These are phyloP conservation scores for Geotrichum siamense DNA, from an alignment of 1,139 yeast genomes.

Conservation along the genomic window DNA sequence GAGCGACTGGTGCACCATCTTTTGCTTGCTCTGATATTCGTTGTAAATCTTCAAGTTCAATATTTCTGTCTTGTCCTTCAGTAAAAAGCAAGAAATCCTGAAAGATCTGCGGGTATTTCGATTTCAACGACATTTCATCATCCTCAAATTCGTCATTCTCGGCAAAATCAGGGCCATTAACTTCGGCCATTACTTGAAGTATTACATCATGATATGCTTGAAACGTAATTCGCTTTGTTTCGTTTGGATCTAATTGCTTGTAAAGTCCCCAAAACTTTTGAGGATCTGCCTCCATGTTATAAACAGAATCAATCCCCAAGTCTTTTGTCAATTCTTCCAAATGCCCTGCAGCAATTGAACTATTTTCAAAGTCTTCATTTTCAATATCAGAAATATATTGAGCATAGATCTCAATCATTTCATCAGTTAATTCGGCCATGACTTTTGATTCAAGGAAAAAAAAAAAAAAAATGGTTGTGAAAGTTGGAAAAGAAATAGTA, in stretches of 20 bases:
- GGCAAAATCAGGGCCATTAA: not conserved
- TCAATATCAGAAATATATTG: not conserved
- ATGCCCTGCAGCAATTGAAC: not conserved
- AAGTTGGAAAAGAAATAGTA: too few species aligned
- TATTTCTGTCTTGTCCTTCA: conserved; percentile 13
- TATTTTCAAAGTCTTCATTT: not conserved
- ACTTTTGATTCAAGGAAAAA: too few species aligned
- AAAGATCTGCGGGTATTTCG: not conserved
- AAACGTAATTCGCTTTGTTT: not conserved
- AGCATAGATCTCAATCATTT: not conserved
- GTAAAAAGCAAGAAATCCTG: conserved; percentile 16
- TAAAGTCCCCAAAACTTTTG: not conserved
- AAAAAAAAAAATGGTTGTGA: too few species aligned
- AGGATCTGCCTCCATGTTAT: not conserved
- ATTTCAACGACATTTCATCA: not conserved
- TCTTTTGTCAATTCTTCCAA: not conserved
- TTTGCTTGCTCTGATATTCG: conserved; percentile 8
- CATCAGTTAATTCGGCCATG: conserved; percentile 1
- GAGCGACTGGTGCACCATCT: conserved; percentile 3
- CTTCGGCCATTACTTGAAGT: not conserved
- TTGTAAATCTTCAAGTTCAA: conserved; percentile 11
- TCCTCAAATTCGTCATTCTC: not conserved
- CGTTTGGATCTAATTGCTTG: not conserved
- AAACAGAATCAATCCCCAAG: not conserved
- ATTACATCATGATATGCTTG: not conserved